phyloP scores from a whole-genome alignment of 2,329 filamentous ascomycete species.

The Fusarium sp. region DNA sequence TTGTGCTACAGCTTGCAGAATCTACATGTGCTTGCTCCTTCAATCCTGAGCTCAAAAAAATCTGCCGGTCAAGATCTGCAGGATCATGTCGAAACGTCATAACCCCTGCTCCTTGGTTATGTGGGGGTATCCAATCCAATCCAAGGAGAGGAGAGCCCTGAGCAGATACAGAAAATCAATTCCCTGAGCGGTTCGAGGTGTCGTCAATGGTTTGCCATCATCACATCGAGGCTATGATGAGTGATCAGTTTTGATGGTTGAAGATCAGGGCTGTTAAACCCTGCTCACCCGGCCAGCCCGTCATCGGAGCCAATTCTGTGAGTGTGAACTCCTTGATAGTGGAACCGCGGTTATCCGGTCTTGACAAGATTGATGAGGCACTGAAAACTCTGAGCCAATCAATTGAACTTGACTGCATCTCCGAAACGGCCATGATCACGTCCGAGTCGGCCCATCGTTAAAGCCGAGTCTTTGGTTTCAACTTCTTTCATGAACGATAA shows the following conservation, averaged over 20 bases:
- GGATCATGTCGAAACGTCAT: conserved; percentile 36
- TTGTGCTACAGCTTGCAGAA: conserved; percentile 2
- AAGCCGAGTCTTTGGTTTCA: conserved; percentile 19
- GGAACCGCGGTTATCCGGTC: conserved; percentile 9
- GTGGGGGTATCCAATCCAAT: conserved; percentile 30
- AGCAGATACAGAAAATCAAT: conserved; percentile 23
- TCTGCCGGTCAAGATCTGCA: conserved; percentile 41
- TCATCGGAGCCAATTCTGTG: neutral
- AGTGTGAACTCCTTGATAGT: neutral
- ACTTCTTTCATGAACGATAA: neutral
- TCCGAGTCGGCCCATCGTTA: conserved; percentile 32
- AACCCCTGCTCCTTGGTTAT: conserved; percentile 25
- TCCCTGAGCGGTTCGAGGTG: conserved; percentile 17
- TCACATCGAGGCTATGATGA: conserved; percentile 20
- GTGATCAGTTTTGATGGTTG: neutral
- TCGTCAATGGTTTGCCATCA: conserved; percentile 35
- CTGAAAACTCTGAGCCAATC: conserved; percentile 26
- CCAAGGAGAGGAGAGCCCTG: conserved; percentile 10
- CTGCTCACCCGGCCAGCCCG: neutral
- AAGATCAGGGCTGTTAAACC: conserved; percentile 1
- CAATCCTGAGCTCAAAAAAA: conserved; percentile 12
- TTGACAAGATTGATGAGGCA: conserved; percentile 27
- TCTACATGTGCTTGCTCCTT: conserved; percentile 9
- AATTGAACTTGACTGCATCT: conserved; percentile 12
- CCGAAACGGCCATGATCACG: conserved; percentile 20